Percentiles rank a stretch among this genome's conserved stretches.
phyloP scores from a whole-genome alignment of 306 rosid genomes.

The Prunus kanzakura region DNA sequence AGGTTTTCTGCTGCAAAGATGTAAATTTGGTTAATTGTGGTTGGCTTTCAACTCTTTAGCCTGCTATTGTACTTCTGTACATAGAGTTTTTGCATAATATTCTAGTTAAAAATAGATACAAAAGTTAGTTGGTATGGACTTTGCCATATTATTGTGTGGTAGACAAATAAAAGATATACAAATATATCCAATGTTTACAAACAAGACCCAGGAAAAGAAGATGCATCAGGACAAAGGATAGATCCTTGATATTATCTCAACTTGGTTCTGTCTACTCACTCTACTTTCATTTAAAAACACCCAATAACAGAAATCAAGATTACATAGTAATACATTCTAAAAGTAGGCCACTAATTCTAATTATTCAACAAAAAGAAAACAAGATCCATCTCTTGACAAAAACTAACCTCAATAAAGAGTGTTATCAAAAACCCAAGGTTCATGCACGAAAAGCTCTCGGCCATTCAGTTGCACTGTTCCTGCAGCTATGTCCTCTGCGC shows the following conservation, averaged over 20 bases:
- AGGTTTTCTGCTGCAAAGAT: background rate
- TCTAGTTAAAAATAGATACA: background rate
- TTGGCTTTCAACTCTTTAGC: background rate
- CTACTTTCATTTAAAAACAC: background rate
- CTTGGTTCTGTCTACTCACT: background rate
- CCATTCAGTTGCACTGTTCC: conserved; percentile 87
- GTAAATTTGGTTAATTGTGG: background rate
- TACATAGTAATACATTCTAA: background rate
- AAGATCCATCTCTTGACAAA: background rate
- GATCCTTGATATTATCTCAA: background rate
- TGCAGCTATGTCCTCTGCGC: conserved; percentile 72
- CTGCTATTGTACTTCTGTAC: background rate
- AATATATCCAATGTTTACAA: background rate
- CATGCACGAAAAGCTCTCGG: conserved; percentile 71
- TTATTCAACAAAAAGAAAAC: background rate
- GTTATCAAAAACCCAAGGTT: conserved; percentile 92
- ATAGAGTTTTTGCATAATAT: background rate
- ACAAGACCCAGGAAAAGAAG: background rate
- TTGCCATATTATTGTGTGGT: background rate
- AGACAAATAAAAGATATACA: background rate
- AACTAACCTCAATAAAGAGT: conserved; percentile 53
- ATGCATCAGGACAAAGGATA: background rate
- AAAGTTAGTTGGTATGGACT: background rate
- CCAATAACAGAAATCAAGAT: background rate
- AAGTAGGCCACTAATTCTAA: background rate